These are phyloP conservation scores for Quercus tomentella DNA, from an alignment of 331 rosid species.

Conservation along the genomic window DNA sequence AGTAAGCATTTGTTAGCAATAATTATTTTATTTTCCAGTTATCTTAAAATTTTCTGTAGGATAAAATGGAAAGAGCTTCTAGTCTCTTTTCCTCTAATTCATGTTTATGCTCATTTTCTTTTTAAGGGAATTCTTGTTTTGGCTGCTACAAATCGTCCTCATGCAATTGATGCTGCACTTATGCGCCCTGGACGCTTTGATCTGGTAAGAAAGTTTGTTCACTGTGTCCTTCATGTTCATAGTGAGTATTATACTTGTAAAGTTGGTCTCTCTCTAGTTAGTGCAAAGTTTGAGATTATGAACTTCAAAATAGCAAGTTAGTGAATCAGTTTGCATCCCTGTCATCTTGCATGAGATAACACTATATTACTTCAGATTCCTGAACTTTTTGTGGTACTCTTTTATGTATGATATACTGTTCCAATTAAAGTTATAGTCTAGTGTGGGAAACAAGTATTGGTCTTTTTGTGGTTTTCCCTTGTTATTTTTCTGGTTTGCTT, in stretches of 20 bases:
- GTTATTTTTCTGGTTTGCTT: too few species aligned
- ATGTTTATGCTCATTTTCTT: conserved; percentile 5
- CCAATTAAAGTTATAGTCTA: background rate
- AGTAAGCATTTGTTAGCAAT: conserved; percentile 31
- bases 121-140: conserved; percentile 83
- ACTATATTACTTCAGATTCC: background rate
- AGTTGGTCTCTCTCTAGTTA: background rate
- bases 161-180: conserved; percentile 89
- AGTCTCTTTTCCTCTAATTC: conserved; percentile 9
- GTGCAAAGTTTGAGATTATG: background rate
- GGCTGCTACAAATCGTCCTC: conserved; percentile 97
- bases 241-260: background rate
- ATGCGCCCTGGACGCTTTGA: conserved; percentile 97
- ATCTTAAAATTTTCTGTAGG: background rate
- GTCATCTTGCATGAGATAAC: background rate
- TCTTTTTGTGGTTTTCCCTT: too few species aligned
- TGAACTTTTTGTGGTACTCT: background rate
- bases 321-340: background rate
- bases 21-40: background rate
- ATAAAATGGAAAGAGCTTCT: background rate
- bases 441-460: too few species aligned
- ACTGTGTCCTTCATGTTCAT: background rate
- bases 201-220: conserved; percentile 41
- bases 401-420: background rate
- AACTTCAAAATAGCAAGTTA: background rate